Evolutionary conservation across 73 alveolate genomes (phyloP).

Genomic region (Paramecium primaurelia): DNA sequence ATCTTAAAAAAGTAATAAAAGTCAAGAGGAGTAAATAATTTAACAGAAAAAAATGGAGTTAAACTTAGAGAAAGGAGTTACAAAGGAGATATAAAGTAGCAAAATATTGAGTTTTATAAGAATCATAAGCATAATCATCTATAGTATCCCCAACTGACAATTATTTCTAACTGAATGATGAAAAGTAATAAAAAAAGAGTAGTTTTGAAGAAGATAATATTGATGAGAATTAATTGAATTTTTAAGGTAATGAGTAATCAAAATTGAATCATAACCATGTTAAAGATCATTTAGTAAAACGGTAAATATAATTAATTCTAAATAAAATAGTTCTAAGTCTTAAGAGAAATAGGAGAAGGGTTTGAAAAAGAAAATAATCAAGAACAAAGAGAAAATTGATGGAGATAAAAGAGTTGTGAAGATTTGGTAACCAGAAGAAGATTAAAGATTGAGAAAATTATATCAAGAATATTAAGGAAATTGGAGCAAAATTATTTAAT

Average conservation of each 20-base stretch:
- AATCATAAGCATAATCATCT: background rate
- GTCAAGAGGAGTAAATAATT: background rate
- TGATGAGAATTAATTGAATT: background rate
- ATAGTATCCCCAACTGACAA: conserved; percentile 39
- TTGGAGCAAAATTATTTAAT: conserved; percentile 34
- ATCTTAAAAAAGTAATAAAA: background rate
- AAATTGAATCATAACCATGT: background rate
- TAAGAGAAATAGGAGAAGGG: conserved; percentile 10
- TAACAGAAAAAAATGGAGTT: background rate
- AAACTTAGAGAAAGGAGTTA: background rate
- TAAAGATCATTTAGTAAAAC: background rate
- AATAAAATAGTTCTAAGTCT: background rate
- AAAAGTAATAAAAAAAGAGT: background rate
- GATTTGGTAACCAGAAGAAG: conserved; percentile 55
- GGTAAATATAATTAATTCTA: background rate
- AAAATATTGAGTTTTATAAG: background rate
- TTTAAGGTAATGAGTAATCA: background rate
- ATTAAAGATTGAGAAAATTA: conserved; percentile 27
- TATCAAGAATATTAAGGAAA: background rate
- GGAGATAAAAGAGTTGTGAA: conserved; percentile 44
- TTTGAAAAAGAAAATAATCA: background rate
- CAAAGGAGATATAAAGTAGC: background rate
- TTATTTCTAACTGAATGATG: background rate
- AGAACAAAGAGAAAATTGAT: background rate
- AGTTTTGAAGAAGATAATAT: conserved; percentile 27